These are phyloP conservation scores for Suhomyces chickasaworum DNA, from an alignment of 1,139 yeast genomes.

Conservation along the genomic window DNA sequence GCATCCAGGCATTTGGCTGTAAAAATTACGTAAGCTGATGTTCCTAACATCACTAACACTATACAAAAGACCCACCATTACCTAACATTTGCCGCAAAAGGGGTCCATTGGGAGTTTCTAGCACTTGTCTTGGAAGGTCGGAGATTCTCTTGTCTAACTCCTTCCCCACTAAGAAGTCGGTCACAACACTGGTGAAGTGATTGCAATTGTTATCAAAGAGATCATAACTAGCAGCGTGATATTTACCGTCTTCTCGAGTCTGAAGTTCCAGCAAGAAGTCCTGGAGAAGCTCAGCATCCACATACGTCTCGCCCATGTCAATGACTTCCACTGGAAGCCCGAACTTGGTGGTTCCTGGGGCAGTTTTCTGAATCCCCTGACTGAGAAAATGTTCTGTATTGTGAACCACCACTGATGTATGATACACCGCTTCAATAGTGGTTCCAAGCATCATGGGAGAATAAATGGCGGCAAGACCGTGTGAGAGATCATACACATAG, in stretches of 20 bases:
- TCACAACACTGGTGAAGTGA: conserved; percentile 60
- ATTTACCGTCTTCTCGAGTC: conserved; percentile 41
- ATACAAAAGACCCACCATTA: conserved; percentile 11
- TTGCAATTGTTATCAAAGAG: conserved; percentile 70
- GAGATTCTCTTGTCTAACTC: conserved; percentile 51
- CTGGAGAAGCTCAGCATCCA: conserved; percentile 52
- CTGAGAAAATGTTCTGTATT: conserved; percentile 61
- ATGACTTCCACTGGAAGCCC: conserved; percentile 58
- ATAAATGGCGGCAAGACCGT: conserved; percentile 44
- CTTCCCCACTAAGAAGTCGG: conserved; percentile 61
- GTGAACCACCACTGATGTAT: conserved; percentile 61
- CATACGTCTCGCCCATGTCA: conserved; percentile 55
- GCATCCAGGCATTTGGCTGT: conserved; percentile 4
- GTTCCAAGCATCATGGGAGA: conserved; percentile 50
- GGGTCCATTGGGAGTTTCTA: conserved; percentile 62
- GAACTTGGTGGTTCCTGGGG: conserved; percentile 59
- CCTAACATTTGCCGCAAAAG: conserved; percentile 40
- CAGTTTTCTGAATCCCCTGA: conserved; percentile 52
- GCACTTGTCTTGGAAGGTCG: conserved; percentile 56
- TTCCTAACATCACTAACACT: background rate
- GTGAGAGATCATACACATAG: conserved; percentile 66
- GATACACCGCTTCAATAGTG: conserved; percentile 64
- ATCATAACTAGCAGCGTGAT: conserved; percentile 53
- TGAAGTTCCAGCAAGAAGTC: conserved; percentile 56
- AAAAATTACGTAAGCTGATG: conserved; percentile 4